Percentiles rank a stretch among this genome's conserved stretches.
Conservation (phyloP, 225 moss, liverwort and hornwort genomes). For the Bryum argenteum region DNA sequence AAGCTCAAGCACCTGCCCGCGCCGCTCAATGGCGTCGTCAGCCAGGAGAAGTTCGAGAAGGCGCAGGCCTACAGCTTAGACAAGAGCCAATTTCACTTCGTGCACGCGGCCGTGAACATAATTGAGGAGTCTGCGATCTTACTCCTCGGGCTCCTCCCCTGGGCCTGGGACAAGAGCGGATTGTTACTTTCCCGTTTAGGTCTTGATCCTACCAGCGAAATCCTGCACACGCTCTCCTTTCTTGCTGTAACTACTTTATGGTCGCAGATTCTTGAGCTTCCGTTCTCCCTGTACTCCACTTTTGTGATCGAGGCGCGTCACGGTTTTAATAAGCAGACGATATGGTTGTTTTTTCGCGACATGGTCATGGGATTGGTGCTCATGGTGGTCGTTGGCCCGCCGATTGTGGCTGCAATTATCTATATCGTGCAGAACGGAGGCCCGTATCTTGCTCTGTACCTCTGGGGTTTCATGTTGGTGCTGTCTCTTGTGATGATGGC, state of each 20-base stretch:
- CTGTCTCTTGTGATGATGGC: slow-evolving; percentile 92
- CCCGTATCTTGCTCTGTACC: slow-evolving; percentile 91
- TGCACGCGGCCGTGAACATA: slow-evolving; percentile 87
- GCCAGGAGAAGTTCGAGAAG: slow-evolving; percentile 91
- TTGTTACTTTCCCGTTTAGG: slow-evolving; percentile 57
- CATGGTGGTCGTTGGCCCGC: slow-evolving; percentile 89
- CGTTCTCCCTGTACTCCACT: slow-evolving; percentile 86
- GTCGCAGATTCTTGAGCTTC: slow-evolving; percentile 95
- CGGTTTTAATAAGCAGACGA: slow-evolving; percentile 98
- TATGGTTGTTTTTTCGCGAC: slow-evolving; percentile 84
- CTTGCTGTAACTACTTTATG: slow-evolving; percentile 77
- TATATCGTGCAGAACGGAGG: slow-evolving; percentile 91
- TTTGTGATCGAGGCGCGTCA: slow-evolving; percentile 97
- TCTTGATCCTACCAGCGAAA: slow-evolving; percentile 70
- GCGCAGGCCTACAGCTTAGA: slow-evolving; percentile 93
- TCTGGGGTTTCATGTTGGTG: slow-evolving; percentile 96
- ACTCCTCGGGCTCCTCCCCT: slow-evolving; percentile 73
- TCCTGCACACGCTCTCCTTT: slow-evolving; percentile 83
- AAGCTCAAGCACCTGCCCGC: slow-evolving; percentile 69
- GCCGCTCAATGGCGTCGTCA: slow-evolving; percentile 80
- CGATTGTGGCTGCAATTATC: slow-evolving; percentile 83
- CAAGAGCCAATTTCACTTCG: slow-evolving; percentile 88
- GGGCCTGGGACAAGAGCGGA: slow-evolving; percentile 75
- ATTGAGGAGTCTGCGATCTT: slow-evolving; percentile 80
- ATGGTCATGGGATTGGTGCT: slow-evolving; percentile 78